phyloP scores from a whole-genome alignment of 352 stramenopile genomes.

The Blastocystis sp. region DNA sequence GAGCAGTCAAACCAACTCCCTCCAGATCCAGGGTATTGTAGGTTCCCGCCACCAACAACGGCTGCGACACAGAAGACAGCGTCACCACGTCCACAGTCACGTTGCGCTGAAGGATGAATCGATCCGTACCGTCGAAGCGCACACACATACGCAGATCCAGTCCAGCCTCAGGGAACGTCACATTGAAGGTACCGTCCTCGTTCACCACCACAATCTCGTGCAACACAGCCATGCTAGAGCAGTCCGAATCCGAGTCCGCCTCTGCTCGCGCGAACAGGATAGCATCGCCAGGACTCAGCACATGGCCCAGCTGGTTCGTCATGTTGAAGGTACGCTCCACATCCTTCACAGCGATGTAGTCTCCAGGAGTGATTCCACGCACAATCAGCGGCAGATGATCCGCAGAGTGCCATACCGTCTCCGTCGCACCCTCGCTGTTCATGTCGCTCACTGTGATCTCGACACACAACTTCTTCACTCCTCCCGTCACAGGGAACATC shows the following conservation, averaged over 20 bases:
- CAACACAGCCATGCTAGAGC: not conserved
- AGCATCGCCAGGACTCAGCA: not conserved
- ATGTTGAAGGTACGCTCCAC: conserved; percentile 47
- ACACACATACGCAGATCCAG: conserved; percentile 29
- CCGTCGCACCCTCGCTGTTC: not conserved
- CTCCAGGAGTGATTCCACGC: conserved; percentile 20
- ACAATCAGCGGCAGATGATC: not conserved
- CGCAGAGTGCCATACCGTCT: conserved; percentile 44
- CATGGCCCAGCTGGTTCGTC: not conserved
- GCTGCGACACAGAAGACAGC: not conserved
- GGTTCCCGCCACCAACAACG: not conserved
- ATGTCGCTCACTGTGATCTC: not conserved
- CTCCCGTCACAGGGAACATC: conserved; percentile 18
- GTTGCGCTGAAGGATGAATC: conserved; percentile 31
- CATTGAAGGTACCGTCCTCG: conserved; percentile 17
- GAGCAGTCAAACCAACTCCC: conserved; percentile 2
- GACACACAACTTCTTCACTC: conserved; percentile 55
- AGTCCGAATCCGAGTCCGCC: not conserved
- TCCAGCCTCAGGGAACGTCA: conserved; percentile 22
- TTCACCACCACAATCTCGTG: not conserved
- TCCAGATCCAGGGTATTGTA: conserved; percentile 23
- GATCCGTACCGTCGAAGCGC: not conserved
- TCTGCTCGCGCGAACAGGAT: conserved; percentile 17
- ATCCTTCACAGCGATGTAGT: conserved; percentile 45
- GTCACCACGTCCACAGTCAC: conserved; percentile 54